A percentile compares a stretch with the other conserved stretches of the same genome.
These are phyloP conservation scores for Boletellus ananiceps DNA, from an alignment of 768 basidiomycete species.

Conservation along the genomic window DNA sequence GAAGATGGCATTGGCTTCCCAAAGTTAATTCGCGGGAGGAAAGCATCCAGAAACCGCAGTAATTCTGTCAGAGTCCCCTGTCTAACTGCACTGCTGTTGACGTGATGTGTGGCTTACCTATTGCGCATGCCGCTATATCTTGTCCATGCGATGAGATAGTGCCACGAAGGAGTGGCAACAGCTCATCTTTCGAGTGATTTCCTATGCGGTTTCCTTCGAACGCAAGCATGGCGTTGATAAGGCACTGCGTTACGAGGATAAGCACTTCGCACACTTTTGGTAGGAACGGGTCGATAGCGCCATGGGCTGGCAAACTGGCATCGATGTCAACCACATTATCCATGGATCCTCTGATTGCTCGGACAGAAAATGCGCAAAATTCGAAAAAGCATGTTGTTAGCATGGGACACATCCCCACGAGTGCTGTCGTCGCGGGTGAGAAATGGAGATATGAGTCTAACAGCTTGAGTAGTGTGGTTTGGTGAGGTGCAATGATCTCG, in stretches of 20 bases:
- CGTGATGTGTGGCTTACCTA: constrained; percentile 42
- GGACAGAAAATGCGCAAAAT: constrained; percentile 55
- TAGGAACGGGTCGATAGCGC: constrained; percentile 61
- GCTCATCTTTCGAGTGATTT: constrained; percentile 5
- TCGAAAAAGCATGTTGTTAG: constrained; percentile 57
- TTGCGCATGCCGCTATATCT: constrained; percentile 50
- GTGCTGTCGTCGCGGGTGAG: constrained; percentile 34
- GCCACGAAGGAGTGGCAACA: constrained; percentile 43
- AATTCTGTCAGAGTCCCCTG: constrained; percentile 55
- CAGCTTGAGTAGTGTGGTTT: constrained; percentile 83
- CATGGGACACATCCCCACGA: constrained; percentile 50
- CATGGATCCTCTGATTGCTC: constrained; percentile 44
- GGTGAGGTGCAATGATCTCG: constrained; percentile 78
- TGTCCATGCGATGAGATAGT: constrained; percentile 36
- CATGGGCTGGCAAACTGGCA: constrained; percentile 20
- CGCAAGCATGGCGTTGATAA: constrained; percentile 55
- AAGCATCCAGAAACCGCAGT: constrained; percentile 68
- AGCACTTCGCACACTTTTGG: constrained; percentile 79
- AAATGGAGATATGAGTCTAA: constrained; percentile 80
- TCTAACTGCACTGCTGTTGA: constrained; percentile 1
- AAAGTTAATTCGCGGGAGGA: constrained; percentile 83
- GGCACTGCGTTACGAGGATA: constrained; percentile 72
- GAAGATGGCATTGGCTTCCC: constrained; percentile 48
- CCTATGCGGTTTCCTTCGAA: constrained; percentile 32
- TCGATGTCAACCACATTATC: constrained; percentile 5